Conservation (phyloP, 2,329 filamentous ascomycete genomes). For the Trichoderma sp. region DNA sequence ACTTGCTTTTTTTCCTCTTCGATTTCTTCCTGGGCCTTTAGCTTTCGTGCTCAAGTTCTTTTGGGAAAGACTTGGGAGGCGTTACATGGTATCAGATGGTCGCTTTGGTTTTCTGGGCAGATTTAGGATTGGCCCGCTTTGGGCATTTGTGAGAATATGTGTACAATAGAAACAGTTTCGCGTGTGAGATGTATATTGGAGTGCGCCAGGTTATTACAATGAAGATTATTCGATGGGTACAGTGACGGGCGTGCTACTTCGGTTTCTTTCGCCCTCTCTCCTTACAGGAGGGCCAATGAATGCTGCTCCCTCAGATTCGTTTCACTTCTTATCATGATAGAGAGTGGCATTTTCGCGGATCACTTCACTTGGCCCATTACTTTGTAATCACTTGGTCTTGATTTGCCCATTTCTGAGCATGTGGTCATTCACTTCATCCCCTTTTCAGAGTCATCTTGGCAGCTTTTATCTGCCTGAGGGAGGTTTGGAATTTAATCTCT, state of each 20-base stretch:
- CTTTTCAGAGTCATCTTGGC: not conserved
- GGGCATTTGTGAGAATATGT: not conserved
- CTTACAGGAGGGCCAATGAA: not conserved
- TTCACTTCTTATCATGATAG: not conserved
- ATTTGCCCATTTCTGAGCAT: not conserved
- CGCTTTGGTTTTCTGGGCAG: not conserved
- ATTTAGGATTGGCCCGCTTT: not conserved
- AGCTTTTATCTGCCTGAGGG: not conserved
- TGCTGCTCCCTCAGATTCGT: not conserved
- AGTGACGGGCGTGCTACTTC: not conserved
- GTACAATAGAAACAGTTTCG: conserved; percentile 12
- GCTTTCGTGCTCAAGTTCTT: not conserved
- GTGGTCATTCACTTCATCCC: not conserved
- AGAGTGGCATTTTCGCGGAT: not conserved
- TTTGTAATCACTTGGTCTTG: not conserved
- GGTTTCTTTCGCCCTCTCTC: no score
- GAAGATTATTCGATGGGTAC: not conserved
- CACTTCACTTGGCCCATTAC: not conserved
- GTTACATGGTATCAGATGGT: not conserved
- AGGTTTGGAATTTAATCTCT: not conserved
- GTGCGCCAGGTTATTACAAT: not conserved
- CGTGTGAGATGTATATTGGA: not conserved
- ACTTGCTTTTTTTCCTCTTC: not conserved
- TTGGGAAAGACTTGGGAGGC: not conserved
- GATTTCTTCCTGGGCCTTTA: not conserved